phyloP scores from a whole-genome alignment of 768 basidiomycete genomes.

The Dacryopinax primogenitus region DNA sequence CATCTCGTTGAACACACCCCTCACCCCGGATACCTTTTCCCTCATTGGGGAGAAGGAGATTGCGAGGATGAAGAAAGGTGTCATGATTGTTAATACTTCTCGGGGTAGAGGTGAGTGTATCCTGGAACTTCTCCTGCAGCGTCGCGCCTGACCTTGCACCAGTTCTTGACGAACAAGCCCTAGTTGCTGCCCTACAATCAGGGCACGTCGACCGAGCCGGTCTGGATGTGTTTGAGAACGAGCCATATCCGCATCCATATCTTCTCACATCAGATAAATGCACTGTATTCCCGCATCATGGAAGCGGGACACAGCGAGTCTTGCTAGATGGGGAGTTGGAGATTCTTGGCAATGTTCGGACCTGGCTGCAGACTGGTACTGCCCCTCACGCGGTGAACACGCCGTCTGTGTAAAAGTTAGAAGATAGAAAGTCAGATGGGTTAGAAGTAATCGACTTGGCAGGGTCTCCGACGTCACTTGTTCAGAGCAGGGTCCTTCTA shows the following conservation, averaged over 20 bases:
- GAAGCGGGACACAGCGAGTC: neutral
- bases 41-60: constrained; percentile 19
- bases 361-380: neutral
- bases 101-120: constrained; percentile 21
- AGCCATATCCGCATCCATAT: constrained; percentile 25
- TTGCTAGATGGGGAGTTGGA: neutral
- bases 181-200: constrained; percentile 27
- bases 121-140: neutral
- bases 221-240: constrained; percentile 29
- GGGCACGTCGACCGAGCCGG: constrained; percentile 26
- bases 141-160: neutral
- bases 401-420: neutral
- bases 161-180: constrained; percentile 25
- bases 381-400: neutral
- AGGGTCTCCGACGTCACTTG: neutral
- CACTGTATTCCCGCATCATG: constrained; percentile 13
- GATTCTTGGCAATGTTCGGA: neutral
- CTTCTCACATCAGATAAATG: constrained; percentile 20
- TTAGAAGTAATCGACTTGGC: no score
- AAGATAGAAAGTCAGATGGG: no score
- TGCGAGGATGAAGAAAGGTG: constrained; percentile 23
- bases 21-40: constrained; percentile 21
- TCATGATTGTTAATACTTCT: constrained; percentile 26
- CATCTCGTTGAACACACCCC: constrained; percentile 22
- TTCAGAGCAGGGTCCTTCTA: neutral